Evolutionary conservation across 78 protist genomes (phyloP).

Genomic region (Dictyostelium purpureum): DNA sequence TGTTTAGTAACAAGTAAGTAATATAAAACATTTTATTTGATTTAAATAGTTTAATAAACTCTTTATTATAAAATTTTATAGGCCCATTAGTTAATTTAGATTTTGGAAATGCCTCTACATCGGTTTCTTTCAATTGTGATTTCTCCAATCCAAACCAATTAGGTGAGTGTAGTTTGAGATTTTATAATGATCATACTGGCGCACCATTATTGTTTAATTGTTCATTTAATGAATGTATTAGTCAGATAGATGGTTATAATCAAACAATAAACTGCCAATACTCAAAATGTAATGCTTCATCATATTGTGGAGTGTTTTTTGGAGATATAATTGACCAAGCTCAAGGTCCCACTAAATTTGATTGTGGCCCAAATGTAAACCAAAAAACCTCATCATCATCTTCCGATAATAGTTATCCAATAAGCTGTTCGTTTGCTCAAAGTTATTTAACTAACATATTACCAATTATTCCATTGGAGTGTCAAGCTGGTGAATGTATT

Average conservation of each 20-base stretch:
- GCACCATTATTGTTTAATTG: constrained; percentile 38
- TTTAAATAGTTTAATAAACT: too few relatives aligned
- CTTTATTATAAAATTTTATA: not conserved
- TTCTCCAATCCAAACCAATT: not conserved
- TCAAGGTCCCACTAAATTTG: not conserved
- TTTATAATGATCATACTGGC: constrained; percentile 2
- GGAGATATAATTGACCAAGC: not conserved
- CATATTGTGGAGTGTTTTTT: constrained; percentile 3
- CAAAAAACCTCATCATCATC: too few relatives aligned
- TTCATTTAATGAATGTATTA: not conserved
- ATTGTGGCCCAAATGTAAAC: not conserved
- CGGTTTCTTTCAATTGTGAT: constrained; percentile 4
- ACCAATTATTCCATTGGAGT: constrained; percentile 16
- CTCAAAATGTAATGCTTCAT: not conserved
- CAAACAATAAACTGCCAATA: not conserved
- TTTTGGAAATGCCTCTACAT: constrained; percentile 4
- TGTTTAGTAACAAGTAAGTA: constrained; percentile 34
- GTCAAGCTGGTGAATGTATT: constrained; percentile 45
- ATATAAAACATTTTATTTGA: not conserved
- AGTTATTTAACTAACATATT: not conserved
- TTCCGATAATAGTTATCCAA: not conserved
- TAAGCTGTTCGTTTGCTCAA: not conserved
- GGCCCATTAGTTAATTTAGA: constrained; percentile 18
- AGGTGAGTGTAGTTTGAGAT: constrained; percentile 21
- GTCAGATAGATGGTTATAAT: not conserved